Conservation (phyloP, 2,329 filamentous ascomycete genomes). For the Aureobasidium leucospermi region DNA sequence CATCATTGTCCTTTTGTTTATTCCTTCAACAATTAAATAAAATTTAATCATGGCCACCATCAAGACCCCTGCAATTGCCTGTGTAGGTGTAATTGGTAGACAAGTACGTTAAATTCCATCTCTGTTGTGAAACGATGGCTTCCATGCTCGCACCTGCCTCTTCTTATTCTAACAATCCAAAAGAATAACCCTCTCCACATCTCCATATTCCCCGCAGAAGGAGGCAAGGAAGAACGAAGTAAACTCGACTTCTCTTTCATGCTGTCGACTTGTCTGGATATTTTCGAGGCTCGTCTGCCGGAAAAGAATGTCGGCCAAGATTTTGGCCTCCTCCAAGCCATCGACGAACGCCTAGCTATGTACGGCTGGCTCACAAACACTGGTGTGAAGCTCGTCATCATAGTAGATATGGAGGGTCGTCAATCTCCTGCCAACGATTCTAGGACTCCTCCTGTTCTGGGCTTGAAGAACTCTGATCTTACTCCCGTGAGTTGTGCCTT, state of each 20-base stretch:
- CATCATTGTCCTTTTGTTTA: constrained; percentile 1
- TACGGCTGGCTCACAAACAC: constrained; percentile 98
- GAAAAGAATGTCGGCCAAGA: constrained; percentile 71
- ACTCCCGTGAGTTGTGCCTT: constrained; percentile 55
- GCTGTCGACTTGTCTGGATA: constrained; percentile 83
- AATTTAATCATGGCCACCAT: constrained; percentile 19
- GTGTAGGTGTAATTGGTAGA: constrained; percentile 88
- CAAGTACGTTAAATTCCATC: constrained; percentile 52
- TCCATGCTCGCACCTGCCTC: neutral
- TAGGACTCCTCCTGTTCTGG: constrained; percentile 45
- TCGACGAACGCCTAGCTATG: constrained; percentile 86
- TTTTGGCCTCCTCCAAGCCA: constrained; percentile 81
- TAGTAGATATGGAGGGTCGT: constrained; percentile 83
- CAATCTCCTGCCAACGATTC: constrained; percentile 21
- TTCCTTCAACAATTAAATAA: neutral
- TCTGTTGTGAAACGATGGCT: neutral
- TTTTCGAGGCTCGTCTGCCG: constrained; percentile 80
- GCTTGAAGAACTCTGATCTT: constrained; percentile 77
- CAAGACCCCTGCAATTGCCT: constrained; percentile 69
- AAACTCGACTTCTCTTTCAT: constrained; percentile 88
- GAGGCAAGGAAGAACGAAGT: constrained; percentile 53
- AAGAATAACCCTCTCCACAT: constrained; percentile 97
- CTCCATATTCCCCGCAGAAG: constrained; percentile 69
- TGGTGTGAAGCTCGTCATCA: constrained; percentile 79
- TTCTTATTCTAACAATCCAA: neutral